Percentiles rank a stretch among this genome's conserved stretches.
phyloP scores from a whole-genome alignment of 345 rosid species.

The Eutrema yunnanense region DNA sequence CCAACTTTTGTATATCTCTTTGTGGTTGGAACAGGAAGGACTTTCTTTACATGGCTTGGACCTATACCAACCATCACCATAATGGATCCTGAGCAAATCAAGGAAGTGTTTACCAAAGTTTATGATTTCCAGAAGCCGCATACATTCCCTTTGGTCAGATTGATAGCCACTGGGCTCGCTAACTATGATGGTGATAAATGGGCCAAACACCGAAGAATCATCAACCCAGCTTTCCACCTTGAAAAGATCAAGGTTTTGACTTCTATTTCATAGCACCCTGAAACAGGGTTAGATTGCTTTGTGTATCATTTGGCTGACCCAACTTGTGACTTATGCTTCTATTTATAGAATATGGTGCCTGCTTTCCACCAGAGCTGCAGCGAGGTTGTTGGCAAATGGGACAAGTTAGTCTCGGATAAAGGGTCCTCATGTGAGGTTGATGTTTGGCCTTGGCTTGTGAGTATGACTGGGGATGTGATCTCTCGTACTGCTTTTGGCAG shows the following conservation, averaged over 20 bases:
- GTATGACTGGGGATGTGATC: slow-evolving; percentile 32
- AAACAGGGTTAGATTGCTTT: too few relatives aligned
- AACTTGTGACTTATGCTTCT: not conserved
- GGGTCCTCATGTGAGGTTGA: slow-evolving; percentile 27
- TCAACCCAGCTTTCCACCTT: slow-evolving; percentile 45
- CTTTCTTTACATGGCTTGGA: slow-evolving; percentile 37
- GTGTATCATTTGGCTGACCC: not conserved
- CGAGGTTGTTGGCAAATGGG: slow-evolving; percentile 27
- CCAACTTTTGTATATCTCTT: not conserved
- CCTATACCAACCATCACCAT: slow-evolving; percentile 36
- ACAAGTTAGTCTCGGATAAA: not conserved
- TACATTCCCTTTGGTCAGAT: not conserved
- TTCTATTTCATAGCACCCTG: too few relatives aligned
- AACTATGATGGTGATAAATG: slow-evolving; percentile 37
- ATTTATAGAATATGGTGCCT: slow-evolving; percentile 18
- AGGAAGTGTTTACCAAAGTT: slow-evolving; percentile 29
- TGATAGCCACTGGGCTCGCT: slow-evolving; percentile 26
- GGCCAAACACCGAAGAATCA: slow-evolving; percentile 34
- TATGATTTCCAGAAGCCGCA: slow-evolving; percentile 32
- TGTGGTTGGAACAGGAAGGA: slow-evolving; percentile 32
- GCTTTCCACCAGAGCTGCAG: slow-evolving; percentile 30
- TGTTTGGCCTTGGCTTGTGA: slow-evolving; percentile 33
- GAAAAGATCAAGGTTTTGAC: not conserved
- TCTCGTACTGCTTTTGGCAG: slow-evolving; percentile 60
- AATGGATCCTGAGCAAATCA: slow-evolving; percentile 38